A percentile compares a stretch with the other conserved stretches of the same genome.
Conservation (phyloP, 2,329 filamentous ascomycete species). For the Aspergillus udagawae region DNA sequence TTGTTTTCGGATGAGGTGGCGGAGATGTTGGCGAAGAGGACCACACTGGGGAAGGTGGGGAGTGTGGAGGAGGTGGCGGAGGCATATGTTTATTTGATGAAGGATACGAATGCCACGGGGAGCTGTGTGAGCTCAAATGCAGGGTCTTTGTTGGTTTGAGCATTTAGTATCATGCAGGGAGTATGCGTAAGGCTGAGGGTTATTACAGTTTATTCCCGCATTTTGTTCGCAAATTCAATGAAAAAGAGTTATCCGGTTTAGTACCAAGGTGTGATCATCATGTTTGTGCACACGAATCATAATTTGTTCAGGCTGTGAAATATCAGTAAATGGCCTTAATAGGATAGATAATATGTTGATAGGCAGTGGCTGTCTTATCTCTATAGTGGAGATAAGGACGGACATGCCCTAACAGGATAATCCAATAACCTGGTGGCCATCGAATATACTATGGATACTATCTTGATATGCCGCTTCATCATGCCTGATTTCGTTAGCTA, state of each 20-base stretch:
- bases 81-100: slow-evolving; percentile 26
- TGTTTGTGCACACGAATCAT: background rate
- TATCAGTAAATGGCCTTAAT: background rate
- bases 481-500: background rate
- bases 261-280: background rate
- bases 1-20: slow-evolving; percentile 25
- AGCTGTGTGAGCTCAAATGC: background rate
- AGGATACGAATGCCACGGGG: background rate
- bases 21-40: slow-evolving; percentile 1
- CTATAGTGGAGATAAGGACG: background rate
- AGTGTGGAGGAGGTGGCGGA: slow-evolving; percentile 23
- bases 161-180: background rate
- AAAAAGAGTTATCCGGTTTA: background rate
- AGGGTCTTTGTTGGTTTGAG: background rate
- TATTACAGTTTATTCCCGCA: background rate
- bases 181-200: no score
- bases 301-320: no score
- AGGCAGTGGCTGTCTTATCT: background rate
- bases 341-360: background rate
- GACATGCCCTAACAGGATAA: background rate
- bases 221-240: background rate
- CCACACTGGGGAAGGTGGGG: background rate
- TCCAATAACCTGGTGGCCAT: no score
- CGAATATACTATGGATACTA: no score
- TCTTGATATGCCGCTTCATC: background rate